Evolutionary conservation across 495 filamentous ascomycete species (phyloP).

Genomic region (Tuber microsphaerosporum): DNA sequence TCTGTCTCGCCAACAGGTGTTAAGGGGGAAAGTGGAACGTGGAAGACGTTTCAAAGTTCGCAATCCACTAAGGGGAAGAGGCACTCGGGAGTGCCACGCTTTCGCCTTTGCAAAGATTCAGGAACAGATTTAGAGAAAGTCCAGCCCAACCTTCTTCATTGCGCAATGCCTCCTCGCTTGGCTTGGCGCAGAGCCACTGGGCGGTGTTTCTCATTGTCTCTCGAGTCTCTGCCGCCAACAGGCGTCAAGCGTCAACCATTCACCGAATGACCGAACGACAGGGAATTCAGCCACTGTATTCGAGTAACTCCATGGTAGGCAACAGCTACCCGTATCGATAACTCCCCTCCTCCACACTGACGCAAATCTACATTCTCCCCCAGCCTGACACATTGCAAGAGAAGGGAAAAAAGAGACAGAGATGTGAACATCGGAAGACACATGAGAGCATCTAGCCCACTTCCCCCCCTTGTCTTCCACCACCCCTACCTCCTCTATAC

Average conservation of each 20-base stretch:
- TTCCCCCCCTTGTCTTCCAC: background rate
- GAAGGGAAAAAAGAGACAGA: background rate
- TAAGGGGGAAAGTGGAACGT: background rate
- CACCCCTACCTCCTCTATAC: background rate
- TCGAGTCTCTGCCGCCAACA: background rate
- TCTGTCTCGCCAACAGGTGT: background rate
- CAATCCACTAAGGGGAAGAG: background rate
- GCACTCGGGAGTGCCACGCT: slow-evolving; percentile 2
- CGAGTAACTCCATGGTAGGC: background rate
- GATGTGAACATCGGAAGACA: background rate
- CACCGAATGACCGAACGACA: background rate
- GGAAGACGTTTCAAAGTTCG: slow-evolving; percentile 1
- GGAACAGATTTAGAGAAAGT: background rate
- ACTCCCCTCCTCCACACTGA: background rate
- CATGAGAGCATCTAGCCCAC: background rate
- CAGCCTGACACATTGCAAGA: slow-evolving; percentile 2
- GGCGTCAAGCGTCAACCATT: background rate
- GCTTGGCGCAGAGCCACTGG: slow-evolving; percentile 13
- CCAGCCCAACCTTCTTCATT: background rate
- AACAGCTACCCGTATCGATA: background rate
- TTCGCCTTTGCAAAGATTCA: background rate
- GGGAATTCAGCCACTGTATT: background rate
- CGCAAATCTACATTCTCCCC: background rate
- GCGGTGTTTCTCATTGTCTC: background rate
- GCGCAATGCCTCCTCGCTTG: slow-evolving; percentile 13